A percentile compares a stretch with the other conserved stretches of the same genome.
Evolutionary conservation across 2,329 filamentous ascomycete genomes (phyloP).

Genomic region (Scedosporium aurantiacum): DNA sequence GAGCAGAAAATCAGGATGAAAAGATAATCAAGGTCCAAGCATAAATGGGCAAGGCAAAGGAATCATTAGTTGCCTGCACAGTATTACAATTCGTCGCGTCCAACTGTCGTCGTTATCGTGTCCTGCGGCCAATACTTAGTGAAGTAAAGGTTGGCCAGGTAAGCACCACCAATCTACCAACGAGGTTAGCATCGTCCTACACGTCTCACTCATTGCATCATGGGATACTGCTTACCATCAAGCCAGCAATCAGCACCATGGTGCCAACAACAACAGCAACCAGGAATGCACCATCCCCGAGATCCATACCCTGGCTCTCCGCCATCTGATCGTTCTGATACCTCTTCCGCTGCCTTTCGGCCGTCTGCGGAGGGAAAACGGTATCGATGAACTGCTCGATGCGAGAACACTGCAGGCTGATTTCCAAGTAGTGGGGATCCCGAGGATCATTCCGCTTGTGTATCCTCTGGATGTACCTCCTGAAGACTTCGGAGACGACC

Average conservation of each 20-base stretch:
- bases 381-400: slow-evolving; percentile 94
- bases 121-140: slow-evolving; percentile 7
- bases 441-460: slow-evolving; percentile 88
- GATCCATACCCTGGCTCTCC: slow-evolving; percentile 32
- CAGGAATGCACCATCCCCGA: slow-evolving; percentile 55
- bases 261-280: slow-evolving; percentile 54
- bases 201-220: background rate
- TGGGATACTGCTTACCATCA: slow-evolving; percentile 58
- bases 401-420: slow-evolving; percentile 77
- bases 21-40: background rate
- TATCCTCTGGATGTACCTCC: slow-evolving; percentile 66
- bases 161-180: slow-evolving; percentile 8
- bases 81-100: slow-evolving; percentile 6
- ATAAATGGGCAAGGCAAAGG: background rate
- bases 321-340: slow-evolving; percentile 26
- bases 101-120: background rate
- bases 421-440: slow-evolving; percentile 85
- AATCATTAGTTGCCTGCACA: slow-evolving; percentile 1
- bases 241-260: slow-evolving; percentile 57
- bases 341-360: slow-evolving; percentile 41
- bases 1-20: background rate
- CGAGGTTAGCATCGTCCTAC: background rate
- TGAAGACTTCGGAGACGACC: slow-evolving; percentile 73
- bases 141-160: slow-evolving; percentile 8
- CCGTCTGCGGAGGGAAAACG: slow-evolving; percentile 76